Conservation (phyloP, 1,284 basidiomycete genomes). For the Ustilago nuda region DNA sequence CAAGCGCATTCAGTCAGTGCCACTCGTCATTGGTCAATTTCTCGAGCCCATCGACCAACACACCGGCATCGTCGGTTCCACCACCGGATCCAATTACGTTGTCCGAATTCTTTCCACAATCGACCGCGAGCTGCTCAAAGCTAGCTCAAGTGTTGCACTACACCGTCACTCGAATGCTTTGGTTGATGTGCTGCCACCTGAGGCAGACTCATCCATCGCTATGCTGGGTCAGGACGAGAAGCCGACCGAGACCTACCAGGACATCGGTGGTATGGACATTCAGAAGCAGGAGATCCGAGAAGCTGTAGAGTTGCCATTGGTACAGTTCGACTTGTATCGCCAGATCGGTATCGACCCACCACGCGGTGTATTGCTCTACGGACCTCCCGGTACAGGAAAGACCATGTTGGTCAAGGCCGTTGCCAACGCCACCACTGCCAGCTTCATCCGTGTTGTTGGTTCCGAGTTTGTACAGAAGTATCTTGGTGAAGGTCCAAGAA, state of each 20-base stretch:
- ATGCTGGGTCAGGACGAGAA: conserved; percentile 81
- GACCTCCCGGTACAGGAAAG: conserved; percentile 96
- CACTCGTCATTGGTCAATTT: conserved; percentile 99
- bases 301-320: conserved; percentile 95
- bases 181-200: conserved; percentile 97
- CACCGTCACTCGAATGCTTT: conserved; percentile 98
- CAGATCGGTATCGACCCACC: conserved; percentile 99
- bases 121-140: conserved; percentile 96
- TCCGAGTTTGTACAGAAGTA: conserved; percentile 99
- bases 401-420: conserved; percentile 99
- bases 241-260: conserved; percentile 70
- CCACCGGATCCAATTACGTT: conserved; percentile 98
- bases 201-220: conserved; percentile 96
- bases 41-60: conserved; percentile 98
- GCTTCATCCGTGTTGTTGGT: conserved; percentile 97
- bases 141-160: conserved; percentile 94
- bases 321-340: conserved; percentile 95
- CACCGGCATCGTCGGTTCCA: conserved; percentile 96
- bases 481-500: conserved; percentile 96
- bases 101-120: conserved; percentile 97
- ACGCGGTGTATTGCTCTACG: conserved; percentile 87
- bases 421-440: conserved; percentile 94
- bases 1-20: conserved; percentile 98
- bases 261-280: conserved; percentile 93
- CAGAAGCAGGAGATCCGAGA: conserved; percentile 99